Evolutionary conservation across 2,329 filamentous ascomycete species (phyloP), one percentile per base, ranked within the genome.

Genomic region (Microdochium nivale): DNA sequence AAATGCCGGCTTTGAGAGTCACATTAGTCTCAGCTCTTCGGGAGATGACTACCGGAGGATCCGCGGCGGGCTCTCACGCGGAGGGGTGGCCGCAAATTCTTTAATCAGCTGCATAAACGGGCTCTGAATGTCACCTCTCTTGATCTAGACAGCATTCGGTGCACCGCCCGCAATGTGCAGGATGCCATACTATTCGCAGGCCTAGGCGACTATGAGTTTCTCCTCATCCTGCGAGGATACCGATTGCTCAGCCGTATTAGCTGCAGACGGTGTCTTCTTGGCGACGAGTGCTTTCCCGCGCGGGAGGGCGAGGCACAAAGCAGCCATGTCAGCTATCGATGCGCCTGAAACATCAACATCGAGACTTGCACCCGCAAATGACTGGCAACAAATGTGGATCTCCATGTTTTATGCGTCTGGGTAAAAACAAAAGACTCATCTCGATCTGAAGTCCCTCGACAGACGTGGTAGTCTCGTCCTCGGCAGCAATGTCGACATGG

Each of bases 401-500:
- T n/a, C n/a, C n/a, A n/a, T n/a, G n/a, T n/a, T n/a, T n/a, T n/a
- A n/a, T n/a, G 27, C 11, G 27, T 30, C 27, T 30, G 27, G 27
- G 27, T 11, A 30, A 11, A 30, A 30, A 11, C 27, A 30, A 30
- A 5, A 30, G 5, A 30, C 33, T 7, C 9, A 52, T 46, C 32
- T 52, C 30, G 33, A 52, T 33, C 14, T 49, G 46, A 9, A 48
- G 25, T 3, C 50, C 50, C 47, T 52, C 50, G 13, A 43, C n/a
- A n/a, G 46, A 49, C 9, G 5, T 23, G 19, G 40, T 44, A 19
- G 23, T 44, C n/a, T 44, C 40, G 40, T 21, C 7, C 13, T 49
- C 53, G 13, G 53, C 43, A 21, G 53, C 51, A 21, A 52, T 49
- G 3, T 47, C 25, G 11, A 54, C 23, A 11, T 50, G 24, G 25